Evolutionary conservation across 2,329 filamentous ascomycete genomes (phyloP).

Genomic region (Cephalotrichum gorgonifer): DNA sequence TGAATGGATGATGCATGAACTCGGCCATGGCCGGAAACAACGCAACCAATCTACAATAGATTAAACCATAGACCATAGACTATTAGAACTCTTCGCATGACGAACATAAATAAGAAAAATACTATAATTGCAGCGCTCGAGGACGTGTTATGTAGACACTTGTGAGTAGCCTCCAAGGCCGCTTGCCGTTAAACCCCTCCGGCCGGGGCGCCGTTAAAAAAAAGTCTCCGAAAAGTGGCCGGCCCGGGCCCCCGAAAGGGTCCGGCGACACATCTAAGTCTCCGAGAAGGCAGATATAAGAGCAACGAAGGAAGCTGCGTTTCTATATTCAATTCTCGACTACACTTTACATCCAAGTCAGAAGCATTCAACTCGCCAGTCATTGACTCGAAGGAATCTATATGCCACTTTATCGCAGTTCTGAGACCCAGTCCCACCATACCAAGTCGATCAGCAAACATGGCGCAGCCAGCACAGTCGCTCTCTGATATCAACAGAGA

Average conservation of each 20-base stretch:
- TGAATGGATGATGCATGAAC: conserved; percentile 69
- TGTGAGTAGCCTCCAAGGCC: no score
- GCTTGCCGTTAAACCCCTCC: no score
- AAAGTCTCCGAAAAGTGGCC: conserved; percentile 6
- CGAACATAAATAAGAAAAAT: no score
- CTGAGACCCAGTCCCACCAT: not conserved
- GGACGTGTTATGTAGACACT: no score
- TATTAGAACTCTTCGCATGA: no score
- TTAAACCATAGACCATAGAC: not conserved
- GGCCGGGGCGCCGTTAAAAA: no score
- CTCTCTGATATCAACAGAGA: conserved; percentile 8
- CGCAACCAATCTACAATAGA: not conserved
- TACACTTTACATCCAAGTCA: not conserved
- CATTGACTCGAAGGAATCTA: no score
- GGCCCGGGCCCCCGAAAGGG: not conserved
- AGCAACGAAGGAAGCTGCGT: not conserved
- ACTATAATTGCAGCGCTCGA: no score
- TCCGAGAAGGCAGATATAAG: not conserved
- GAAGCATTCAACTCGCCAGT: no score
- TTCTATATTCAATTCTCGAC: not conserved
- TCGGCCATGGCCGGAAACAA: conserved; percentile 15
- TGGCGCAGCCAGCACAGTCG: conserved; percentile 1
- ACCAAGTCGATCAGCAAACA: not conserved
- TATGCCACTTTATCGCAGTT: not conserved
- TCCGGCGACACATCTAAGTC: not conserved